Conservation (phyloP, 495 filamentous ascomycete species). For the Penicillium goetzii region DNA sequence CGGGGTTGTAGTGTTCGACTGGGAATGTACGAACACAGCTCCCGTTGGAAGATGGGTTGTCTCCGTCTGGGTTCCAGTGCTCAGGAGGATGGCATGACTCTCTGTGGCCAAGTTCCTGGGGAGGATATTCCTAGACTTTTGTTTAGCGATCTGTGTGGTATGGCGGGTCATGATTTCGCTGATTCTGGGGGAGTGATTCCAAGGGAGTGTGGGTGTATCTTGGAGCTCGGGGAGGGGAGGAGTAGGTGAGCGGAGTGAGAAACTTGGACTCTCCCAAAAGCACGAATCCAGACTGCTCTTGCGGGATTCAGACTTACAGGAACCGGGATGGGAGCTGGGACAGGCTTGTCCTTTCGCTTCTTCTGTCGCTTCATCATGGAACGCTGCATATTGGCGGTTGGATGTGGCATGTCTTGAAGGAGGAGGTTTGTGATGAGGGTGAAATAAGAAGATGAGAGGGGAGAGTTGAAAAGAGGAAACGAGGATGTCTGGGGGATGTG, state of each 20-base stretch:
- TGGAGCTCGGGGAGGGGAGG: not conserved
- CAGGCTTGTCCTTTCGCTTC: not conserved
- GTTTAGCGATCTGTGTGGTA: not conserved
- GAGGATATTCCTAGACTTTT: not conserved
- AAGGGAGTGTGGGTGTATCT: not conserved
- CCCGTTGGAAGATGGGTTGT: not conserved
- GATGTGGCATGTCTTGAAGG: not conserved
- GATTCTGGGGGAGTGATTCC: not conserved
- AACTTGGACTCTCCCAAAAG: not conserved
- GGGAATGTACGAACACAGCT: not conserved
- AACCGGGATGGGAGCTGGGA: not conserved
- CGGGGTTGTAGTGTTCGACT: not conserved
- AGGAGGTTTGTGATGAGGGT: not conserved
- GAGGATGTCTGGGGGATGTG: not conserved
- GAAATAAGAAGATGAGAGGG: not conserved
- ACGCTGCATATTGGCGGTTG: slow-evolving; percentile 5
- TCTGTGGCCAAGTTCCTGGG: not conserved
- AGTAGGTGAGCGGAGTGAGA: not conserved
- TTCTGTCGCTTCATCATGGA: slow-evolving; percentile 1
- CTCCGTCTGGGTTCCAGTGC: not conserved
- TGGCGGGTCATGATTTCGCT: not conserved
- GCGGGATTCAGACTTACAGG: not conserved
- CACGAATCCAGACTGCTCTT: not conserved
- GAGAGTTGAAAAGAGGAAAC: not conserved
- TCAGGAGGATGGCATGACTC: not conserved